Conservation (phyloP, 208 protist genomes). For the Novymonas esmeraldas region DNA sequence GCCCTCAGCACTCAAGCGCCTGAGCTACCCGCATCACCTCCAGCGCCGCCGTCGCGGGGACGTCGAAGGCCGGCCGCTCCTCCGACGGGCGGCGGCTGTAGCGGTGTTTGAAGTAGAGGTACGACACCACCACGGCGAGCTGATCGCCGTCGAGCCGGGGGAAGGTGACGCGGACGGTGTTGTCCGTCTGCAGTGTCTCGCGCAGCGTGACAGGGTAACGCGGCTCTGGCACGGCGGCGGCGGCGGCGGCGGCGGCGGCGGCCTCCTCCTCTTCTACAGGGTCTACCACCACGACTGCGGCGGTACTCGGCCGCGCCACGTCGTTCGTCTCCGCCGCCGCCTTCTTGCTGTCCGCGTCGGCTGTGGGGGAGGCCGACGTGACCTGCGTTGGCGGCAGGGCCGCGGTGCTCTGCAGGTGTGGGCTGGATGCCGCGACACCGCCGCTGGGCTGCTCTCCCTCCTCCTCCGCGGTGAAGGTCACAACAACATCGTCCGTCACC, state of each 20-base stretch:
- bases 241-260: not conserved
- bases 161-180: slow-evolving; percentile 55
- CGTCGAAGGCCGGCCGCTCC: slow-evolving; percentile 57
- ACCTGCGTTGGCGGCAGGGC: not conserved
- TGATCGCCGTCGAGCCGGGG: slow-evolving; percentile 39
- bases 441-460: not conserved
- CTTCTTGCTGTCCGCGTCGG: not conserved
- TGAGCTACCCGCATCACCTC: slow-evolving; percentile 80
- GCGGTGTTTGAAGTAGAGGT: slow-evolving; percentile 86
- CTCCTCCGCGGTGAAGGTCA: slow-evolving; percentile 40
- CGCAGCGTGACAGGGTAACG: slow-evolving; percentile 21
- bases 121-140: slow-evolving; percentile 73
- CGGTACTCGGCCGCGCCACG: too few relatives aligned
- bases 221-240: not conserved
- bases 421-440: not conserved
- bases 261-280: not conserved
- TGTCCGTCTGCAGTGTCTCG: slow-evolving; percentile 47
- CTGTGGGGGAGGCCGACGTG: not conserved
- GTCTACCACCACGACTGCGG: too few relatives aligned
- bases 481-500: slow-evolving; percentile 27
- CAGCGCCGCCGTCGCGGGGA: slow-evolving; percentile 57
- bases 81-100: slow-evolving; percentile 64
- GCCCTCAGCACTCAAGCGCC: slow-evolving; percentile 62
- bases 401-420: not conserved
- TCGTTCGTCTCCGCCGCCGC: not conserved